Evolutionary conservation across 1,284 basidiomycete species (phyloP).

Genomic region (Peniophora sp.): DNA sequence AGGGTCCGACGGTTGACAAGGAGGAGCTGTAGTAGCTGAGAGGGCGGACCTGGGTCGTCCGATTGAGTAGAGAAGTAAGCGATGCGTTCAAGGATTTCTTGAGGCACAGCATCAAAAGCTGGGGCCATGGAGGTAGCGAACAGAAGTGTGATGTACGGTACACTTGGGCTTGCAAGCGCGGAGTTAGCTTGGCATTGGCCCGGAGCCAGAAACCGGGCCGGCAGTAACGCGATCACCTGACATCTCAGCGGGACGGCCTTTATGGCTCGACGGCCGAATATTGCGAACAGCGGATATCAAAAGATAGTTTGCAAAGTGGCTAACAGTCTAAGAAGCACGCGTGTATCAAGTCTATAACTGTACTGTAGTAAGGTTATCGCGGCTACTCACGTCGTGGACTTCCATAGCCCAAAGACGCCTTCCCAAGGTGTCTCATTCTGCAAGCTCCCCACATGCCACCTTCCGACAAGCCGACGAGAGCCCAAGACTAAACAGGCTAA

Average conservation of each 20-base stretch:
- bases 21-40: slow-evolving; percentile 12
- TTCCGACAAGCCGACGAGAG: slow-evolving; percentile 44
- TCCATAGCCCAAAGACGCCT: too few relatives aligned
- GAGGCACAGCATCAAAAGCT: slow-evolving; percentile 12
- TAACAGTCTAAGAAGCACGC: too few relatives aligned
- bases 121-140: slow-evolving; percentile 4
- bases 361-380: too few relatives aligned
- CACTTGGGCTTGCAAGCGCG: slow-evolving; percentile 1
- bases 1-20: slow-evolving; percentile 10
- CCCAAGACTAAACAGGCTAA: slow-evolving; percentile 17
- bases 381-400: too few relatives aligned
- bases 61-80: slow-evolving; percentile 10
- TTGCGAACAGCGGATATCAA: too few relatives aligned
- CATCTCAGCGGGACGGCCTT: too few relatives aligned
- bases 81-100: slow-evolving; percentile 17
- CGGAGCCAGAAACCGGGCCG: background rate
- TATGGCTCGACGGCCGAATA: too few relatives aligned
- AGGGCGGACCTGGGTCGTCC: slow-evolving; percentile 12
- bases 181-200: background rate
- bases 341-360: too few relatives aligned
- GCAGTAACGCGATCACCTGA: too few relatives aligned
- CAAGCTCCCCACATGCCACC: slow-evolving; percentile 19
- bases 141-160: background rate
- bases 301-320: too few relatives aligned
- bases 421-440: too few relatives aligned